phyloP scores from a whole-genome alignment of 169 alveolate genomes.

The Eimeria acervulina region DNA sequence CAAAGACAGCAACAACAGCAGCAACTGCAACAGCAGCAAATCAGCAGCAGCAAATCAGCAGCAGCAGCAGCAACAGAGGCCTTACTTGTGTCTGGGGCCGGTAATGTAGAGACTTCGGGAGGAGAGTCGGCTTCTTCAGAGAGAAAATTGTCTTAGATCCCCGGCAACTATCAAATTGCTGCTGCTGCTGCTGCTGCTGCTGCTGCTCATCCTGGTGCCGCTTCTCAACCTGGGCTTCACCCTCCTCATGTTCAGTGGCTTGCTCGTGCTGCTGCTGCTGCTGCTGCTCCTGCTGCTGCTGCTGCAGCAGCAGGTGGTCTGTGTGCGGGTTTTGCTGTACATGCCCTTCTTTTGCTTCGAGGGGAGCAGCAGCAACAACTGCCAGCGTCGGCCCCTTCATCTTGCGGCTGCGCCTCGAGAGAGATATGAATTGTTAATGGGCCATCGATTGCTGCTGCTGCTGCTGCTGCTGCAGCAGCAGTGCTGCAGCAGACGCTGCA shows the following conservation, averaged over 20 bases:
- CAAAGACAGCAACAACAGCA: conserved; percentile 7
- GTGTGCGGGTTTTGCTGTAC: neutral
- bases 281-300: neutral
- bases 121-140: conserved; percentile 51
- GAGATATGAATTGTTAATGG: neutral
- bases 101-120: conserved; percentile 42
- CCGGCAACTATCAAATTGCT: neutral
- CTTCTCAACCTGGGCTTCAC: neutral
- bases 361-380: conserved; percentile 19
- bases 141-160: conserved; percentile 19
- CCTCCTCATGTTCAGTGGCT: neutral
- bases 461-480: no score
- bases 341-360: neutral
- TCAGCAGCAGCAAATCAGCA: no score
- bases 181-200: conserved; percentile 5
- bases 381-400: conserved; percentile 29
- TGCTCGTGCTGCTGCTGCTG: conserved; percentile 22
- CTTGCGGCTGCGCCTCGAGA: neutral
- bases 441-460: conserved; percentile 8
- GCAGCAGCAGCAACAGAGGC: no score
- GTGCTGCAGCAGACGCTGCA: conserved; percentile 12
- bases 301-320: neutral
- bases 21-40: neutral
- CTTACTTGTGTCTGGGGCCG: conserved; percentile 42
- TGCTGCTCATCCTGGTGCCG: conserved; percentile 5